These are phyloP conservation scores for Candida insectalens DNA, from an alignment of 805 yeast species.

Conservation along the genomic window DNA sequence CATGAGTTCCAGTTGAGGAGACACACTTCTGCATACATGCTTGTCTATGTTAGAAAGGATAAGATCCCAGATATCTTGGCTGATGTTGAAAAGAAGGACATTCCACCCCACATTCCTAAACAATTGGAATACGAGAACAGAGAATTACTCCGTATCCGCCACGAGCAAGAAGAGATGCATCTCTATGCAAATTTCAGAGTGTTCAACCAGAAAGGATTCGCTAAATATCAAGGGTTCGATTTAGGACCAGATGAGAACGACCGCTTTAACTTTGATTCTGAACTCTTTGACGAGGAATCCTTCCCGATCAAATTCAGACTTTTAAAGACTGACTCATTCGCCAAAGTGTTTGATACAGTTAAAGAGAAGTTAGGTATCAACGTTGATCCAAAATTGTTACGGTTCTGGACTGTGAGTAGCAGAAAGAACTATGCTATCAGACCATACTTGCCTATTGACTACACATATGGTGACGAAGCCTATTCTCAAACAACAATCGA, in stretches of 20 bases:
- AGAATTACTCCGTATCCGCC: constrained; percentile 41
- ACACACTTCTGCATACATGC: constrained; percentile 94
- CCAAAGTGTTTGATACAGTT: constrained; percentile 39
- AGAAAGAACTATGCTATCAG: constrained; percentile 67
- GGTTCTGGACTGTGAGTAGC: constrained; percentile 57
- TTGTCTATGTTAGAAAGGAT: constrained; percentile 75
- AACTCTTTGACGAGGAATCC: constrained; percentile 35
- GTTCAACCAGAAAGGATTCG: constrained; percentile 43
- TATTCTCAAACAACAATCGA: constrained; percentile 33
- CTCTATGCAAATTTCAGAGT: constrained; percentile 49
- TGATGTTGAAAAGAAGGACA: constrained; percentile 40
- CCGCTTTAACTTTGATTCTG: constrained; percentile 36
- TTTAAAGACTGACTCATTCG: constrained; percentile 45
- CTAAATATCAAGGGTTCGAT: constrained; percentile 64
- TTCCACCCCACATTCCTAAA: constrained; percentile 60
- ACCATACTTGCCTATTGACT: constrained; percentile 36
- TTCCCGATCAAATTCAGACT: constrained; percentile 42
- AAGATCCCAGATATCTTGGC: constrained; percentile 49
- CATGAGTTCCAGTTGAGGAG: constrained; percentile 60
- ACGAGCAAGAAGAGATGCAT: constrained; percentile 66
- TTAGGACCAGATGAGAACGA: constrained; percentile 52
- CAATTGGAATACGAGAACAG: constrained; percentile 56
- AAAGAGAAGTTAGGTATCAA: constrained; percentile 31
- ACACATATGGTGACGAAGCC: constrained; percentile 15
- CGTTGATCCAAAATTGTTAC: constrained; percentile 23